Evolutionary conservation across 345 rosid genomes (phyloP), one percentile per base, ranked within the genome.

Genomic region (Eucalyptus melliodora): DNA sequence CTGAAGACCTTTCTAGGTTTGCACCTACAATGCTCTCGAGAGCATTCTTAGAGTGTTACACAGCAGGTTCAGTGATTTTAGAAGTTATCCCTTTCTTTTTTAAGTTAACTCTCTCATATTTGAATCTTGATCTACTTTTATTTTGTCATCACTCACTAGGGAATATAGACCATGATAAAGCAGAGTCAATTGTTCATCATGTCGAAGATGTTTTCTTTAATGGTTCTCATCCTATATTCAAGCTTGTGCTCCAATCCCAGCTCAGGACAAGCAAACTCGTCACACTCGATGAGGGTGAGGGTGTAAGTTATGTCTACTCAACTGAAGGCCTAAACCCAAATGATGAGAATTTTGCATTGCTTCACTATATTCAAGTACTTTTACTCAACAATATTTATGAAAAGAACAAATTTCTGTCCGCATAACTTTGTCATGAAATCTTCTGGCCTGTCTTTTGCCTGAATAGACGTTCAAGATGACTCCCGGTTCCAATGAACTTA

Each of bases 311-410:
- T 69, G 86, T 93, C 86, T 95, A 95, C 93, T 92, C 93, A 67
- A 92, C 91, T 81, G 93, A 92, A 88, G 97, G 97, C 90, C 93
- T 95, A 88, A 97, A 97, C 92, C 96, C 96, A 26, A 93, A 88
- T 31, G 94, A 97, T 86, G 97, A 97, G 92, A 97, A 95, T 91
- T 96, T 95, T 87, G 95, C 95, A 80, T 90, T 96, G 9, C 87
- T 97, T 60, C 97, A 96, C 91, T 95, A 95, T 92, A 96, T 96
- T 89, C 97, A 97, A 96, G 98, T 96, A 65, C 26, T 72, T 37
- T 37, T 72, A 34, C 82, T 34, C 45, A 37, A 72, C 82, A 9
- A 56, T 65, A 9, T 23, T 50, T 9, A 86, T 30, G 56, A 53
- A 86, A 86, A 31, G 42, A n/a, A 50, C 40, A 53, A 31, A 31